phyloP scores from a whole-genome alignment of 2,329 filamentous ascomycete genomes.

The Microsporum audouinii region DNA sequence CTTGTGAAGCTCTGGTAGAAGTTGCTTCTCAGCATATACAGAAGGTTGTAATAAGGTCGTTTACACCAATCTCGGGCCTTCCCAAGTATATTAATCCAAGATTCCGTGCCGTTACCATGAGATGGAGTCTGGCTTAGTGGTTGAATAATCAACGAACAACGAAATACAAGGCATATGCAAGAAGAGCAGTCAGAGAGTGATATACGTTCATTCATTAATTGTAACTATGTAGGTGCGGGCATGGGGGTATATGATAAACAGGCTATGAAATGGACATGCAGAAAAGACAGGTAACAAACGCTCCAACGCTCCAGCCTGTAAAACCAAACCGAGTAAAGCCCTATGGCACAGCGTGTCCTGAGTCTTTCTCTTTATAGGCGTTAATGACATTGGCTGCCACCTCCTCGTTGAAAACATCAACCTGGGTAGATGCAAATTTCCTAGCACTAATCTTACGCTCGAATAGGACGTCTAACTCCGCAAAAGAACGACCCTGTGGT shows the following conservation, averaged over 20 bases:
- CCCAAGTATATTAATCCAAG: too few relatives aligned
- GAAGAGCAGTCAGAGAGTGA: background rate
- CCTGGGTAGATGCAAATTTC: constrained; percentile 44
- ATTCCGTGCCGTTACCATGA: too few relatives aligned
- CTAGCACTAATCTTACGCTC: constrained; percentile 59
- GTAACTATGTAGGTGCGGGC: background rate
- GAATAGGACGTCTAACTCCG: constrained; percentile 76
- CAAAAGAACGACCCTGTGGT: constrained; percentile 67
- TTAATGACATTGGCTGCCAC: constrained; percentile 11
- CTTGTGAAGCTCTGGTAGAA: too few relatives aligned
- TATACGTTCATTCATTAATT: background rate
- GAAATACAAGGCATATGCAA: background rate
- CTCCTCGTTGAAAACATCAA: constrained; percentile 15
- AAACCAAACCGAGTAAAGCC: background rate
- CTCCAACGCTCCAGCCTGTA: background rate
- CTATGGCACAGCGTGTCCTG: background rate
- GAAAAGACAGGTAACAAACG: background rate
- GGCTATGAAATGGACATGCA: background rate
- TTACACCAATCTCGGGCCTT: too few relatives aligned
- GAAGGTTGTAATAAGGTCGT: too few relatives aligned
- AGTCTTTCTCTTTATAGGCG: constrained; percentile 7
- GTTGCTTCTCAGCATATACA: too few relatives aligned
- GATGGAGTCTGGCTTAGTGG: background rate
- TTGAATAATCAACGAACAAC: background rate
- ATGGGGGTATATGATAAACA: background rate